Base-by-base conservation (phyloP, 2,329 filamentous ascomycete species). In the Fusarium agapanthi region DNA sequence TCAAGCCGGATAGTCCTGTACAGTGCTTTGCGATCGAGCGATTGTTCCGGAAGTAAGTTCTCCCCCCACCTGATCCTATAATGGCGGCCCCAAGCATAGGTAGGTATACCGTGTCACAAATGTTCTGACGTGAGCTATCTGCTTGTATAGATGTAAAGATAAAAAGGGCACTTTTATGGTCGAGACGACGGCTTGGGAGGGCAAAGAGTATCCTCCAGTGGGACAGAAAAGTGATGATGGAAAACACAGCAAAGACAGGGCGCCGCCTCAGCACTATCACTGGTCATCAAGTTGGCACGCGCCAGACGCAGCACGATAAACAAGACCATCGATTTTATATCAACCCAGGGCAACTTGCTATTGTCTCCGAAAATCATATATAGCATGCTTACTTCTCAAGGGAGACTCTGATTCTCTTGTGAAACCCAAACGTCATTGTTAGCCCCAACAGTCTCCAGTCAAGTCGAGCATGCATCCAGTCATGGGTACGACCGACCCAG, bases 101-200 rank as follows among this genome's bases (percentile, higher is more conserved):
- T 48, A 47, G 35, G 41, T 18, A 38, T 37, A 34, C 20, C 32
- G 45, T 18, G 15, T n/a, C 22, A 57, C 37, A 34, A 20, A 24
- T 44, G 20, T 47, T 55, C 62, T 68, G 40, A 73, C 51, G 54
- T 40, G 37, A 45, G n/a, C 37, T 43, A 30, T 53, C 40, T 37
- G n/a, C n/a, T 54, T n/a, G 67, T 67, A 70, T 78, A 91, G 90
- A 74, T 91, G 90, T 79, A 82, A 83, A 65, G 89, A 91, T 79
- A 85, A 82, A 74, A 87, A 88, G 20, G 88, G 87, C 9, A 82
- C 65, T 13, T 92, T 91, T 74, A 86, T 84, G 78, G 87, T 90
- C 47, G 90, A 92, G 81, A 92, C 90, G 30, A 91, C 90, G 18
- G 84, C 86, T 47, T 91, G 89, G 89, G 89, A 91, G 80, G 84